Evolutionary conservation across 202 grass and related monocot genomes (phyloP), one percentile per base, ranked within the genome.

Genomic region (Schoenoplectus triqueter): DNA sequence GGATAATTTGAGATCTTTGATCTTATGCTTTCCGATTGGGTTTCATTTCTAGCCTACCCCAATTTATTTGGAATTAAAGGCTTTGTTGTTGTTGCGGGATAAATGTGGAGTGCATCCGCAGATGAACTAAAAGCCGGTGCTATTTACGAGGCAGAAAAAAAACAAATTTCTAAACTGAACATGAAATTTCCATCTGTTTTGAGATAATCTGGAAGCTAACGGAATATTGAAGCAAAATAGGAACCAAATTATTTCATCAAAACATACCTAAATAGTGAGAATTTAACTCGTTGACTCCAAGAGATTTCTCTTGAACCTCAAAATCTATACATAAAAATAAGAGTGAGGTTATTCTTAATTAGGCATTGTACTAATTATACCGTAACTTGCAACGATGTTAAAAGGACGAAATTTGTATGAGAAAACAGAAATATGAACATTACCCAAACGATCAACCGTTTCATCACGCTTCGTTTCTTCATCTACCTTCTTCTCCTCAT

Each of bases 241-340:
- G 31, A 31, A 31, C 31, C 31, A 31, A 31, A 31, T 31, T 31
- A 31, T 31, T 31, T 31, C 31, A 61, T 45, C 14, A 42, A 44
- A 79, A 79, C 75, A 10, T 61, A 79, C 75, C 54, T 79, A 60
- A 8, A 79, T 45, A 31, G 22, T 42, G 39, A 61, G 75, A 44
- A 61, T 79, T 79, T 17, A 79, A 10, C 15, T 79, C 75, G 55
- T 79, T 79, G 55, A 61, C 55, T 79, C 39, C 55, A 10, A 79
- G 14, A 44, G 75, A 10, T 79, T 44, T 79, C 75, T 79, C 55
- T 17, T 45, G 6, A 62, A 61, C 75, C 39, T 79, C 75, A 61
- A 17, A 79, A 45, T 79, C 75, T 79, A n/a, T 11, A 66, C 10
- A 15, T 10, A 2, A 13, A 59, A 56, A 56, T 39, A 73, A 20